Percentiles rank a stretch among this genome's conserved stretches.
phyloP scores from a whole-genome alignment of 371 early-diverging fungal genomes.

The Gilbertella persicaria region DNA sequence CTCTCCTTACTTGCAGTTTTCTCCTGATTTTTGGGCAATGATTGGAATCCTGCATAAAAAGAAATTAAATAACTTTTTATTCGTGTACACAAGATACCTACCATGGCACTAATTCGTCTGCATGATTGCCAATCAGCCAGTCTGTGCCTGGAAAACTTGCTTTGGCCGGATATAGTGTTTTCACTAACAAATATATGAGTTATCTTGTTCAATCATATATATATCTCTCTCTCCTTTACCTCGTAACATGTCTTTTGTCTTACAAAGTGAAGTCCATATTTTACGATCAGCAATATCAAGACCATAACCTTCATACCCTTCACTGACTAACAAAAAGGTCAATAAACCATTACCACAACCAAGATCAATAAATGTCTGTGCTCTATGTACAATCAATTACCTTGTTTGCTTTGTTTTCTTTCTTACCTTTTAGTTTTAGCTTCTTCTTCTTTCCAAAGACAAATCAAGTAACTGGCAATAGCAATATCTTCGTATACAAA shows the following conservation, averaged over 20 bases:
- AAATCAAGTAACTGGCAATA: slow-evolving; percentile 80
- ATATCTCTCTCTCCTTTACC: slow-evolving; percentile 22
- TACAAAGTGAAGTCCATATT: slow-evolving; percentile 65
- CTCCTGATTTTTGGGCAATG: slow-evolving; percentile 68
- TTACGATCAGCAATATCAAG: slow-evolving; percentile 78
- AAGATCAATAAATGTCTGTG: slow-evolving; percentile 79
- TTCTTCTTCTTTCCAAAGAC: slow-evolving; percentile 69
- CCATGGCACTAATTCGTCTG: slow-evolving; percentile 91
- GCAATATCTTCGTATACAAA: slow-evolving; percentile 88
- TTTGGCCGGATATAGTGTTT: slow-evolving; percentile 63
- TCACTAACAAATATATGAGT: slow-evolving; percentile 34
- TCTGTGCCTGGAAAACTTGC: slow-evolving; percentile 53
- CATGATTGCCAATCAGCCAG: slow-evolving; percentile 92
- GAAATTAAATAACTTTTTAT: slow-evolving; percentile 6
- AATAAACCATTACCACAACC: slow-evolving; percentile 94
- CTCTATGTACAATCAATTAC: slow-evolving; percentile 21
- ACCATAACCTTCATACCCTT: slow-evolving; percentile 81
- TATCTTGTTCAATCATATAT: background rate
- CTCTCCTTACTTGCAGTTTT: slow-evolving; percentile 53
- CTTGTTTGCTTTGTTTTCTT: background rate
- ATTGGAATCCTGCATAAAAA: slow-evolving; percentile 63
- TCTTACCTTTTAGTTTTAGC: slow-evolving; percentile 15
- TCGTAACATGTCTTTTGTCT: slow-evolving; percentile 31
- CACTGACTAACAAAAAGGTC: slow-evolving; percentile 74
- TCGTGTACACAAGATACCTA: slow-evolving; percentile 20